Conservation (phyloP, 2,329 filamentous ascomycete genomes). For the Ascochyta lentis region DNA sequence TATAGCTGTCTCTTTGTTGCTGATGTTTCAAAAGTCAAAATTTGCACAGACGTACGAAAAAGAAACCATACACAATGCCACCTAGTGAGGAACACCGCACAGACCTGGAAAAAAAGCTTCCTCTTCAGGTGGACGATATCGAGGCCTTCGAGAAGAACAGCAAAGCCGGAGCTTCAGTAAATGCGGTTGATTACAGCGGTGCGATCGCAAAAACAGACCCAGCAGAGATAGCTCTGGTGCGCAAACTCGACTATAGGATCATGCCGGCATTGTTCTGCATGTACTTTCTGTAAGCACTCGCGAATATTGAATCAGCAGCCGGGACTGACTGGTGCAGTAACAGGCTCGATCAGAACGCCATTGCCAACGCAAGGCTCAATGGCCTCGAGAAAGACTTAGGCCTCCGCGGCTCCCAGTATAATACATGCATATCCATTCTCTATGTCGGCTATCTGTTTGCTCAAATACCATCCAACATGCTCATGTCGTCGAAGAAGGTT, state of each 20-base stretch:
- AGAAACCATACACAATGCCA: conserved; percentile 15
- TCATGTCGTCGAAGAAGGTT: conserved; percentile 46
- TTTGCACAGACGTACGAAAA: not conserved
- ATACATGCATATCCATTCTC: conserved; percentile 50
- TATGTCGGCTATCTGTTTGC: conserved; percentile 35
- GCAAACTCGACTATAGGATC: conserved; percentile 34
- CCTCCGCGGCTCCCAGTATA: conserved; percentile 34
- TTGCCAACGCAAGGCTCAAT: conserved; percentile 67
- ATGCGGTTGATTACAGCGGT: conserved; percentile 30
- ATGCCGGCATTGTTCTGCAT: conserved; percentile 41
- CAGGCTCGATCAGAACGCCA: conserved; percentile 65
- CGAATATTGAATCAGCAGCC: no score
- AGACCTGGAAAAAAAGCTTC: conserved; percentile 26
- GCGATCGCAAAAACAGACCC: conserved; percentile 34
- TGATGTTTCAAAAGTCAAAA: not conserved
- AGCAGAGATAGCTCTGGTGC: conserved; percentile 34
- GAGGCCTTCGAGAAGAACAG: conserved; percentile 22
- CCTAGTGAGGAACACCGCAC: conserved; percentile 1
- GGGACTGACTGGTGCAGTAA: conserved; percentile 24
- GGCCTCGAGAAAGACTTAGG: conserved; percentile 62
- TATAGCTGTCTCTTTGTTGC: conserved; percentile 14
- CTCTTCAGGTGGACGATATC: conserved; percentile 29
- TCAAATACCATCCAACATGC: conserved; percentile 54
- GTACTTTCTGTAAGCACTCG: conserved; percentile 45
- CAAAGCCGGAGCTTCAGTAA: conserved; percentile 6